A percentile compares a stretch with the other conserved stretches of the same genome.
These are phyloP conservation scores for Dendrobium chrysotoxum DNA, from an alignment of 106 monocot genomes.

Conservation along the genomic window DNA sequence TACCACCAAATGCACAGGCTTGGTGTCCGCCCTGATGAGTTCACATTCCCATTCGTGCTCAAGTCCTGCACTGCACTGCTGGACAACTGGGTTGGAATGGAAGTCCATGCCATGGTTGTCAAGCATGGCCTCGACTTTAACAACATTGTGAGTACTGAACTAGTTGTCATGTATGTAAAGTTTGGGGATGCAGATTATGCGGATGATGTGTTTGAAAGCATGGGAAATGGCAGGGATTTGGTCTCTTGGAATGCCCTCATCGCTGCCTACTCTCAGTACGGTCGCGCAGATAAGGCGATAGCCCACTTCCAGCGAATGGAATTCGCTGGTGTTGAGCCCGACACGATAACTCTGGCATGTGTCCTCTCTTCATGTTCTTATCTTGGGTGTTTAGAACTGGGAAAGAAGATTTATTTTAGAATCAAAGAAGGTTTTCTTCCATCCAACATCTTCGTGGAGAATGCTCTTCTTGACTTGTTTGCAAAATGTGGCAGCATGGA, in stretches of 20 bases:
- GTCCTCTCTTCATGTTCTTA: slow-evolving; percentile 16
- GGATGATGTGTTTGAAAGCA: slow-evolving; percentile 3
- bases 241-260: slow-evolving; percentile 30
- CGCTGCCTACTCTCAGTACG: slow-evolving; percentile 11
- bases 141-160: slow-evolving; percentile 13
- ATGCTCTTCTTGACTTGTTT: slow-evolving; percentile 7
- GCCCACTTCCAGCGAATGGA: slow-evolving; percentile 13
- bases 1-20: slow-evolving; percentile 15
- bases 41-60: slow-evolving; percentile 37
- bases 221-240: slow-evolving; percentile 7
- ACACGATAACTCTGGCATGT: slow-evolving; percentile 12
- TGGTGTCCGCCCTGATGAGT: slow-evolving; percentile 17
- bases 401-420: slow-evolving; percentile 4
- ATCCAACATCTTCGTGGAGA: slow-evolving; percentile 2
- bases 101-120: slow-evolving; percentile 7
- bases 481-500: slow-evolving; percentile 9
- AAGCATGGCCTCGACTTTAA: slow-evolving; percentile 9
- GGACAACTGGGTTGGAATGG: slow-evolving; percentile 4
- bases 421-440: neutral
- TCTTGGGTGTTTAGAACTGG: slow-evolving; percentile 14
- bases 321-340: slow-evolving; percentile 9
- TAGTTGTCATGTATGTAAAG: slow-evolving; percentile 19
- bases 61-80: slow-evolving; percentile 17
- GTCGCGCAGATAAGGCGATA: slow-evolving; percentile 14
- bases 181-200: slow-evolving; percentile 5